Percentiles rank a stretch among this genome's conserved stretches.
Conservation (phyloP, 2,329 filamentous ascomycete species). For the Penicillium polonicum region DNA sequence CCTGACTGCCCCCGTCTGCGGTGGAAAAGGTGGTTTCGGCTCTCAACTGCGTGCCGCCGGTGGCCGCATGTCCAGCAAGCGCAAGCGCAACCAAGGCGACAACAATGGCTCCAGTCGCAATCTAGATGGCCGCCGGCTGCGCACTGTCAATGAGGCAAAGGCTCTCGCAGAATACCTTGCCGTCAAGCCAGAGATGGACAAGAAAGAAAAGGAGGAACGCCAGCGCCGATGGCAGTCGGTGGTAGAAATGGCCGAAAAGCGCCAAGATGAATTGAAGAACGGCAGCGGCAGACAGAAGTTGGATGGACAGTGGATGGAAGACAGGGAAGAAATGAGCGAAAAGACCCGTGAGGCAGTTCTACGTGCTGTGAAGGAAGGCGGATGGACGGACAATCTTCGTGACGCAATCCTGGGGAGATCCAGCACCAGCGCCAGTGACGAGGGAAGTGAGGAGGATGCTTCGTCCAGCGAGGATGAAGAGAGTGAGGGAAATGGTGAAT, state of each 20-base stretch:
- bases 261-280: slow-evolving; percentile 77
- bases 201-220: slow-evolving; percentile 84
- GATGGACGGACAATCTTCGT: slow-evolving; percentile 45
- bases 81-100: slow-evolving; percentile 79
- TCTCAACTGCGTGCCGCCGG: slow-evolving; percentile 95
- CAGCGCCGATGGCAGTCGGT: slow-evolving; percentile 81
- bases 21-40: slow-evolving; percentile 96
- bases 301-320: slow-evolving; percentile 91
- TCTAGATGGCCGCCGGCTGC: slow-evolving; percentile 81
- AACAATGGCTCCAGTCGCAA: slow-evolving; percentile 90
- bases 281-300: slow-evolving; percentile 66
- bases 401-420: slow-evolving; percentile 37
- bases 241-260: slow-evolving; percentile 77
- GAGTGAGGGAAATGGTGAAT: slow-evolving; percentile 38
- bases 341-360: slow-evolving; percentile 76
- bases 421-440: slow-evolving; percentile 43
- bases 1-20: slow-evolving; percentile 73
- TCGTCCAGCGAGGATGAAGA: slow-evolving; percentile 38
- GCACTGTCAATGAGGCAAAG: slow-evolving; percentile 94
- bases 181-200: slow-evolving; percentile 96
- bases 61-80: slow-evolving; percentile 95
- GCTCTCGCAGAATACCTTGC: slow-evolving; percentile 91
- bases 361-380: slow-evolving; percentile 65
- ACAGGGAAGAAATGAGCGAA: slow-evolving; percentile 85
- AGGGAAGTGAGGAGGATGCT: slow-evolving; percentile 35